Conservation (phyloP, 1,139 yeast genomes). For the Kodamaea sp. region DNA sequence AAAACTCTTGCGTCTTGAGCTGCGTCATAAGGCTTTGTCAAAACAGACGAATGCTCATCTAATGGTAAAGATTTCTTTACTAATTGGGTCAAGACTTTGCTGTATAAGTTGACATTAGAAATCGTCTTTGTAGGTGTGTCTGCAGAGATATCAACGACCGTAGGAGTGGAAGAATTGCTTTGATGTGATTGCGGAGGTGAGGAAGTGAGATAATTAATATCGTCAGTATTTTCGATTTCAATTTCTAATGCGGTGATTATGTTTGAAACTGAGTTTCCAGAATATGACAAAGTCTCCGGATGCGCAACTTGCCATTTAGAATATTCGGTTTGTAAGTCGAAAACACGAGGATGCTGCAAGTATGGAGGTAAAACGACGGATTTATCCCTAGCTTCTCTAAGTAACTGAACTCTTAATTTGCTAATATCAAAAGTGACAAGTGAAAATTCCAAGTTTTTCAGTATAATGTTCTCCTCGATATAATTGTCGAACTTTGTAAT, state of each 20-base stretch:
- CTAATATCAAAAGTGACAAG: slow-evolving; percentile 66
- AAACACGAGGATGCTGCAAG: slow-evolving; percentile 70
- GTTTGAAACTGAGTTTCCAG: slow-evolving; percentile 47
- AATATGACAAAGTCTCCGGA: slow-evolving; percentile 57
- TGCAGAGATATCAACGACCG: not conserved
- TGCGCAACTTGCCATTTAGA: slow-evolving; percentile 62
- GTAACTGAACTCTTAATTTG: slow-evolving; percentile 72
- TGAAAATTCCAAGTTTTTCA: slow-evolving; percentile 51
- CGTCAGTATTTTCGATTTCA: slow-evolving; percentile 26
- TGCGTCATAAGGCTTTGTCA: slow-evolving; percentile 72
- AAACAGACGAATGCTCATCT: slow-evolving; percentile 51
- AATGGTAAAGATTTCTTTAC: slow-evolving; percentile 52
- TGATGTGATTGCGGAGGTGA: slow-evolving; percentile 13
- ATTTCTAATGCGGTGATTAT: slow-evolving; percentile 61
- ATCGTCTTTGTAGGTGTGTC: slow-evolving; percentile 14
- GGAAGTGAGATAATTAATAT: slow-evolving; percentile 7
- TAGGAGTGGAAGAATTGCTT: not conserved
- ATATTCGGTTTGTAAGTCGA: slow-evolving; percentile 74
- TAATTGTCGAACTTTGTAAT: slow-evolving; percentile 49
- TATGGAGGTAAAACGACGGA: slow-evolving; percentile 68
- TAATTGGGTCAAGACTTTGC: slow-evolving; percentile 49
- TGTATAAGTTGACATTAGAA: slow-evolving; percentile 22
- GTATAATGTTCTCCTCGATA: slow-evolving; percentile 42
- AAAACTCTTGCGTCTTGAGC: slow-evolving; percentile 69
- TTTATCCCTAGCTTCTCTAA: slow-evolving; percentile 79